A percentile compares a stretch with the other conserved stretches of the same genome.
These are phyloP conservation scores for Rhinocladiella similis DNA, from an alignment of 2,329 filamentous ascomycete genomes.

Conservation along the genomic window DNA sequence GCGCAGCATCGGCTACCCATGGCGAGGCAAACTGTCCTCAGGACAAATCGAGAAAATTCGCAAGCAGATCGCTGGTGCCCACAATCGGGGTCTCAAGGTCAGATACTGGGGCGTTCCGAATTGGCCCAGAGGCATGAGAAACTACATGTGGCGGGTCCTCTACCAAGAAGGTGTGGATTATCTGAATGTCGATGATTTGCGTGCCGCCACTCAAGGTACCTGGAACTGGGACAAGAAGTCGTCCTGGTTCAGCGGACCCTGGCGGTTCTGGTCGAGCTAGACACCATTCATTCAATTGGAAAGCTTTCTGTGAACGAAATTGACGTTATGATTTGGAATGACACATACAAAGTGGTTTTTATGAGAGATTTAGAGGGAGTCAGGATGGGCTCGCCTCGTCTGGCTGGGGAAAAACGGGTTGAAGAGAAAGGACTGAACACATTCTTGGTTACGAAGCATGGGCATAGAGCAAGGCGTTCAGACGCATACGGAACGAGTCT, in stretches of 20 bases:
- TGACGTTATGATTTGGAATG: neutral
- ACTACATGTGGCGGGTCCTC: slow-evolving; percentile 56
- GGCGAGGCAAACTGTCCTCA: slow-evolving; percentile 47
- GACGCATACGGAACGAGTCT: too few relatives aligned
- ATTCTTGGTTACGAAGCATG: too few relatives aligned
- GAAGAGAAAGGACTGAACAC: too few relatives aligned
- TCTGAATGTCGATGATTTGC: slow-evolving; percentile 60
- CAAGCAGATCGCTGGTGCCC: slow-evolving; percentile 54
- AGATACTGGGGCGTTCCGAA: slow-evolving; percentile 58
- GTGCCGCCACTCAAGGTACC: slow-evolving; percentile 47
- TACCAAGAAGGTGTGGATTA: slow-evolving; percentile 57
- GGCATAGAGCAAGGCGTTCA: too few relatives aligned
- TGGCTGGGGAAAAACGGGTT: too few relatives aligned
- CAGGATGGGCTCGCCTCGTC: too few relatives aligned
- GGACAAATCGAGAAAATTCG: slow-evolving; percentile 50
- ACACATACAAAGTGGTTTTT: neutral
- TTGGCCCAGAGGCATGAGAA: slow-evolving; percentile 56
- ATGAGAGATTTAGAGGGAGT: too few relatives aligned
- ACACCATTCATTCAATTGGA: neutral
- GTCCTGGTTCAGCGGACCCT: slow-evolving; percentile 19
- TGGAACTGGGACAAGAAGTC: slow-evolving; percentile 42
- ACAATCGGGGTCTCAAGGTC: slow-evolving; percentile 53
- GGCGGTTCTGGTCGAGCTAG: slow-evolving; percentile 35
- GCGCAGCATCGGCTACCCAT: slow-evolving; percentile 47
- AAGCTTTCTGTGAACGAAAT: neutral